Conservation (phyloP, 345 rosid genomes). For the Aurinia saxatilis region DNA sequence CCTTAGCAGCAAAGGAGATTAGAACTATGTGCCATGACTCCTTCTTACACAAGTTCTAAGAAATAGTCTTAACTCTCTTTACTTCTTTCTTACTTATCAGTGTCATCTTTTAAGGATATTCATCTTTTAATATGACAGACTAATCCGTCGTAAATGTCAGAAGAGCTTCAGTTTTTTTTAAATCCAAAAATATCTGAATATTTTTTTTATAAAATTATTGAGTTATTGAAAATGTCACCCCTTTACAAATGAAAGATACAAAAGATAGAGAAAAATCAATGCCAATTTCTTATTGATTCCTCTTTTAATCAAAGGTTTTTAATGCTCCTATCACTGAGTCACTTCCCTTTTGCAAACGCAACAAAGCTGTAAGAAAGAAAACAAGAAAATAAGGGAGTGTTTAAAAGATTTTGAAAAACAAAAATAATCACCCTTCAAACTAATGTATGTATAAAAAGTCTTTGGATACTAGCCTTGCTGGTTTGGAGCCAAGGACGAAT, state of each 20-base stretch:
- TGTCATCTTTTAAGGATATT: too few relatives aligned
- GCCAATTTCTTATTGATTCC: background rate
- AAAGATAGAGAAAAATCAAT: background rate
- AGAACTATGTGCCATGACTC: too few relatives aligned
- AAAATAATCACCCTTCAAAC: background rate
- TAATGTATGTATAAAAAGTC: background rate
- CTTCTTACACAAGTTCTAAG: too few relatives aligned
- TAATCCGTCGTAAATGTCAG: background rate
- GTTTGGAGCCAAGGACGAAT: conserved; percentile 10
- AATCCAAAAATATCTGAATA: background rate
- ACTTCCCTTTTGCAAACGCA: conserved; percentile 15
- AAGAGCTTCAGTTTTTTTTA: background rate
- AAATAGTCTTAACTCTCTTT: too few relatives aligned
- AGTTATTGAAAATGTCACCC: background rate
- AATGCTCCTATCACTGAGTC: background rate
- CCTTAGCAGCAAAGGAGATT: too few relatives aligned
- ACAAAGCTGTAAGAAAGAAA: background rate
- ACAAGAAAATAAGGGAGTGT: background rate
- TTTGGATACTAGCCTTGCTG: background rate
- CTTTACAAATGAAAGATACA: background rate
- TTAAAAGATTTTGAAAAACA: background rate
- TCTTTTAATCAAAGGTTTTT: background rate
- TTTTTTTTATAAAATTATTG: background rate
- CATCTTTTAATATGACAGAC: background rate
- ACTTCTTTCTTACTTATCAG: too few relatives aligned